These are phyloP conservation scores for Tetrastigma voinierianum DNA, from an alignment of 164 flowering plant genomes.

Conservation along the genomic window DNA sequence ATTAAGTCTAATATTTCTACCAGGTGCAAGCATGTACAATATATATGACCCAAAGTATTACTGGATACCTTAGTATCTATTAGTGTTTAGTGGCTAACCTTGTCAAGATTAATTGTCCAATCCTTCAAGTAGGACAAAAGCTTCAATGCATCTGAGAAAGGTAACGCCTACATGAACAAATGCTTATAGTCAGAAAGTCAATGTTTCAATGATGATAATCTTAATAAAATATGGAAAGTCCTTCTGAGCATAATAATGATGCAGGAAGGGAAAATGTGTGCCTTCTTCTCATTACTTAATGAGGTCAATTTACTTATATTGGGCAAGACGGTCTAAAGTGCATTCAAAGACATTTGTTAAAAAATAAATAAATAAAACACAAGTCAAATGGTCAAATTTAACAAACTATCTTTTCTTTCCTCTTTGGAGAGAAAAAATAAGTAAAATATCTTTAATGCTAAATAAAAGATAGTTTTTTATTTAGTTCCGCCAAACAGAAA, in stretches of 20 bases:
- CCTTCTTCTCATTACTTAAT: too few relatives aligned
- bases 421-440: too few relatives aligned
- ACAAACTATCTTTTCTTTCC: too few relatives aligned
- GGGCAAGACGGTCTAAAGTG: too few relatives aligned
- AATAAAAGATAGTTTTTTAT: background rate
- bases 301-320: too few relatives aligned
- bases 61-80: background rate
- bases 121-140: conserved; percentile 74
- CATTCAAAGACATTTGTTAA: too few relatives aligned
- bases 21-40: too few relatives aligned
- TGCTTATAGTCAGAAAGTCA: conserved; percentile 9
- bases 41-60: too few relatives aligned
- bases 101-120: conserved; percentile 71
- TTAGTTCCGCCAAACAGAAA: background rate
- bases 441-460: background rate
- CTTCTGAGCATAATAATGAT: background rate
- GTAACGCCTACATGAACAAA: conserved; percentile 63
- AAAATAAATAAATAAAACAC: too few relatives aligned
- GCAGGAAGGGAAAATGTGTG: too few relatives aligned
- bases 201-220: background rate
- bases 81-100: conserved; percentile 44
- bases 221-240: conserved; percentile 2
- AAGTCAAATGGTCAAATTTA: too few relatives aligned
- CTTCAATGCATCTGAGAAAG: conserved; percentile 90
- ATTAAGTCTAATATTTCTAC: too few relatives aligned